Evolutionary conservation across 148 eudicot species (phyloP).

Genomic region (Rhododendron kiyosumense): DNA sequence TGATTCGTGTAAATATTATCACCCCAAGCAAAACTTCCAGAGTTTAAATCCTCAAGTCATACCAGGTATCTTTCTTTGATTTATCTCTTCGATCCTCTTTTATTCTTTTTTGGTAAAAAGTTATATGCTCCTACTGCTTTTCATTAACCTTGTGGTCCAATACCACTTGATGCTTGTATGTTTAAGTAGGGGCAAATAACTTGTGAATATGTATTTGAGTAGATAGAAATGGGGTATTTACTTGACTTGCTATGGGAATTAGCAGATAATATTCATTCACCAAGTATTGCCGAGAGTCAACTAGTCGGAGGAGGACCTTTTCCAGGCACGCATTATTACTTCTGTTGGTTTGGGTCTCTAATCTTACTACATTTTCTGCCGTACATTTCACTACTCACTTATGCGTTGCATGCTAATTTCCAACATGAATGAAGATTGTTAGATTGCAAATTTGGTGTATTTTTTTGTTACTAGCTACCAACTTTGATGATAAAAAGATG

Average conservation of each 20-base stretch:
- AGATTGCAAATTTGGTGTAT: not conserved
- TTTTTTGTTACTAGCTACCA: not conserved
- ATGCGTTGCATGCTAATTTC: not conserved
- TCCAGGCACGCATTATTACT: conserved; percentile 28
- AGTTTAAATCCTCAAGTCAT: conserved; percentile 34
- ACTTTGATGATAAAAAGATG: not conserved
- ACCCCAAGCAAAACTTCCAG: conserved; percentile 52
- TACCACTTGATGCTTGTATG: not conserved
- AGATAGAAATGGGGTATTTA: not conserved
- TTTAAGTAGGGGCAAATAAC: not conserved
- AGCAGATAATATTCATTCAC: conserved; percentile 19
- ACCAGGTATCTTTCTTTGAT: conserved; percentile 34
- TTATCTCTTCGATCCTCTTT: not conserved
- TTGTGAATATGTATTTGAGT: not conserved
- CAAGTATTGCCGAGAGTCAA: conserved; percentile 9
- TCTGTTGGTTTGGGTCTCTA: not conserved
- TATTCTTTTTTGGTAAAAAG: not conserved
- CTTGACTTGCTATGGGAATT: conserved; percentile 5
- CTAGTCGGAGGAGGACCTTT: conserved; percentile 24
- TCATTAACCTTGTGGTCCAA: not conserved
- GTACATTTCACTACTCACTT: not conserved
- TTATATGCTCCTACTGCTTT: not conserved
- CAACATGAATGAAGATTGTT: not conserved
- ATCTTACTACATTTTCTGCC: not conserved
- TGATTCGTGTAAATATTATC: conserved; percentile 74